phyloP scores from a whole-genome alignment of 352 stramenopile species.

The Peronospora belbahrii region DNA sequence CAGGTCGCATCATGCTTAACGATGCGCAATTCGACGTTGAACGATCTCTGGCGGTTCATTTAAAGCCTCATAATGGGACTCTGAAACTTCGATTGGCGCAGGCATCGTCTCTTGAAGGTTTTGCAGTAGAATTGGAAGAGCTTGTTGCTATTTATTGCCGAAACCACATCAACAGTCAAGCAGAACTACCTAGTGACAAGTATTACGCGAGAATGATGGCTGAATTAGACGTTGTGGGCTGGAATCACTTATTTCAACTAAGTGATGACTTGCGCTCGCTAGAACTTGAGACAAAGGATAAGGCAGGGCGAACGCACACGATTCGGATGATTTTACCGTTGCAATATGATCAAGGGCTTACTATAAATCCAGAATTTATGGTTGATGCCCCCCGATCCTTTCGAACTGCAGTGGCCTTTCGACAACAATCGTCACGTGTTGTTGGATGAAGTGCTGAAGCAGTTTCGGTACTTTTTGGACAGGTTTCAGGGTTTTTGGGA shows the following conservation, averaged over 20 bases:
- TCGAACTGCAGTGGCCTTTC: slow-evolving; percentile 34
- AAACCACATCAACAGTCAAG: not conserved
- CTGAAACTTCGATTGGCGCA: slow-evolving; percentile 56
- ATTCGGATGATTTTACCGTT: slow-evolving; percentile 36
- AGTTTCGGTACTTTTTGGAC: slow-evolving; percentile 51
- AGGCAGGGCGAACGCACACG: slow-evolving; percentile 30
- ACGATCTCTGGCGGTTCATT: slow-evolving; percentile 33
- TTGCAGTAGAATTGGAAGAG: slow-evolving; percentile 51
- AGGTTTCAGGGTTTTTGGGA: slow-evolving; percentile 78
- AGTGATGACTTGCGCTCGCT: slow-evolving; percentile 50
- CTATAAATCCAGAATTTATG: slow-evolving; percentile 13
- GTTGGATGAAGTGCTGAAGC: slow-evolving; percentile 27
- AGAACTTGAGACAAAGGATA: slow-evolving; percentile 45
- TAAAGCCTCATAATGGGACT: slow-evolving; percentile 34
- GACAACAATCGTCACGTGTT: slow-evolving; percentile 1
- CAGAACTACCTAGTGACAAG: slow-evolving; percentile 29
- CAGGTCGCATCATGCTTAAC: slow-evolving; percentile 24
- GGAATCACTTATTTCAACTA: slow-evolving; percentile 40
- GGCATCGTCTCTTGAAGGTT: slow-evolving; percentile 42
- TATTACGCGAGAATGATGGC: slow-evolving; percentile 60
- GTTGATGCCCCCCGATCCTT: slow-evolving; percentile 52
- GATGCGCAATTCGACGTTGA: slow-evolving; percentile 47
- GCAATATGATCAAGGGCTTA: slow-evolving; percentile 25
- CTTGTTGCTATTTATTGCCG: slow-evolving; percentile 41
- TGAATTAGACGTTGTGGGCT: slow-evolving; percentile 58